Evolutionary conservation across 2,329 filamentous ascomycete genomes (phyloP).

Genomic region (Penicillium verrucosum): DNA sequence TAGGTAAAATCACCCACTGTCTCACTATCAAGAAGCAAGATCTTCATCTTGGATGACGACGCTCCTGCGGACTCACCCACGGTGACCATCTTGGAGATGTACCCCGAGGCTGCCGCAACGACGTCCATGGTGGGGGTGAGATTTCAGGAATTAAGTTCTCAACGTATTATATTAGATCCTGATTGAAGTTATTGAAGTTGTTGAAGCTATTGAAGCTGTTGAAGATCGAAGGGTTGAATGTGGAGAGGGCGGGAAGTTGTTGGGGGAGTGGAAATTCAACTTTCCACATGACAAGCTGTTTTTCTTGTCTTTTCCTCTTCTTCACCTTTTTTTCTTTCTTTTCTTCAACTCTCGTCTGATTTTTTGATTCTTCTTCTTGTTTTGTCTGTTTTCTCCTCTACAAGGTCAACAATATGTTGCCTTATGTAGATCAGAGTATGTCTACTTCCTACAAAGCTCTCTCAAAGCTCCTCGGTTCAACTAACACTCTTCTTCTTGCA

Average conservation of each 20-base stretch:
- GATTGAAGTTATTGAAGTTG: neutral
- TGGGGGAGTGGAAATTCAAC: conserved; percentile 2
- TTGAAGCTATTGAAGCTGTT: neutral
- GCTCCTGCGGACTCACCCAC: conserved; percentile 66
- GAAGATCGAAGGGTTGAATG: conserved; percentile 7
- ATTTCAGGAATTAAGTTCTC: neutral
- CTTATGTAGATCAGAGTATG: conserved; percentile 61
- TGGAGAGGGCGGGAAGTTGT: conserved; percentile 10
- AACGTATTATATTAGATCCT: neutral
- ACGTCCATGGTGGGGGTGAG: conserved; percentile 71
- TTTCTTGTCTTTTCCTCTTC: neutral
- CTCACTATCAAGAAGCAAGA: conserved; percentile 86
- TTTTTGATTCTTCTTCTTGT: conserved; percentile 1
- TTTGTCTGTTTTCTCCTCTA: conserved; percentile 5
- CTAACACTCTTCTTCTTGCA: conserved; percentile 30
- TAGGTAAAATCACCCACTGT: conserved; percentile 61
- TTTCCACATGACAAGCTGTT: conserved; percentile 16
- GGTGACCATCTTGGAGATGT: conserved; percentile 94
- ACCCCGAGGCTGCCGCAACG: conserved; percentile 86
- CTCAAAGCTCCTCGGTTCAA: conserved; percentile 15
- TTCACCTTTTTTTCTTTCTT: neutral
- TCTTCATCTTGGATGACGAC: conserved; percentile 91
- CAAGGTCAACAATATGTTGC: conserved; percentile 57
- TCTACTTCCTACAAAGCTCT: neutral
- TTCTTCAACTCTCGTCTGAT: conserved; percentile 3